Base-by-base conservation (phyloP, 2,329 filamentous ascomycete species). In the Curvularia spicifera region DNA sequence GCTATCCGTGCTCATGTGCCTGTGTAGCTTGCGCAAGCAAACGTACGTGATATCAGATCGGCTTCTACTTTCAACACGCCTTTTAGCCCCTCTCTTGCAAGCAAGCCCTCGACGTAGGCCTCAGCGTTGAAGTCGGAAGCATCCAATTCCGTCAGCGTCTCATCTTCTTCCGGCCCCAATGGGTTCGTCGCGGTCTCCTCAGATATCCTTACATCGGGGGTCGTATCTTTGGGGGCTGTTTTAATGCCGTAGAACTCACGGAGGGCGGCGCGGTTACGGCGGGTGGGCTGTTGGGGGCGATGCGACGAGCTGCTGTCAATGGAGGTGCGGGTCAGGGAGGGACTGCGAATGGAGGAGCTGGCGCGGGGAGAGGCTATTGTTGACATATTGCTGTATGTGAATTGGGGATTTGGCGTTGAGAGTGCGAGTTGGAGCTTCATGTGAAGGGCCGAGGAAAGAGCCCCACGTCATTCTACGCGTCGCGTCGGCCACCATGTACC, bases 231-330 rank as follows among this genome's bases (percentile, higher is more conserved):
- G 45, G 69, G 73, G 3, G 82, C 69, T 20, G 76, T 75, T 65
- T 88, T 89, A 49, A 98, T 84, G 73, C 95, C 95, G 80, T 98
- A 98, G 82, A 97, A 98, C 73, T 97, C 93, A 69, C 95, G 90
- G 20, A 98, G 84, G 6, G 94, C 94, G 55, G 90, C 87, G 64
- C 94, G 90, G 79, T 96, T 96, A 61, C 90, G 84, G 56, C 85
- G 83, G 20, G 64, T 67, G 80, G 81, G 85, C 80, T 60, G 29
- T 79, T 60, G 29, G 63, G 69, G 24, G 66, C 54, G 47, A 67
- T 65, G 61, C 40, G 56, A 58, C 3, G 51, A 55, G 46, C 56
- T 58, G 40, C 67, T 66, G 33, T 84, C 58, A 88, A 91, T 82
- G 35, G 90, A 93, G 4, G 90, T 88, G 12, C 91, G 90, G 33